These are phyloP conservation scores for Colletotrichum musicola DNA, from an alignment of 2,329 filamentous ascomycete species.

Conservation along the genomic window DNA sequence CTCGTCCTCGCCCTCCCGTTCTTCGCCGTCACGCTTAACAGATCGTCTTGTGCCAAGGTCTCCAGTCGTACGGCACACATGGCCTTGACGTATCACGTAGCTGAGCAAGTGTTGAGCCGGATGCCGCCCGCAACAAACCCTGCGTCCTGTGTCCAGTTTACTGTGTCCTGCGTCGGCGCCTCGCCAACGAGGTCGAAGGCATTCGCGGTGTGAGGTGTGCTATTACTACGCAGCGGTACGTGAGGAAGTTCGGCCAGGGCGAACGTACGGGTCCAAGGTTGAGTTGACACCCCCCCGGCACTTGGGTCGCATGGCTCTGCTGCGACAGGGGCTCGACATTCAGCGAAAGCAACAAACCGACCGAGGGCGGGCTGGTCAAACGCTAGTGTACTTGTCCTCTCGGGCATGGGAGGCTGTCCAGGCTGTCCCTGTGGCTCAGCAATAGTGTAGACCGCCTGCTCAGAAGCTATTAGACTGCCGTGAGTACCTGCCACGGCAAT, in stretches of 20 bases:
- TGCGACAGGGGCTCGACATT: constrained; percentile 28
- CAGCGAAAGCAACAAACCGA: constrained; percentile 27
- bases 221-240: constrained; percentile 6
- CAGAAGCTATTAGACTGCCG: neutral
- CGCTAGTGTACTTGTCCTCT: constrained; percentile 27
- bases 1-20: too few relatives aligned
- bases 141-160: neutral
- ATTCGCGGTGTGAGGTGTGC: constrained; percentile 29
- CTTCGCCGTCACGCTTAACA: too few relatives aligned
- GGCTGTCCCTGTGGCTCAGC: constrained; percentile 36
- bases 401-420: constrained; percentile 27
- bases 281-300: constrained; percentile 30
- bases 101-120: neutral
- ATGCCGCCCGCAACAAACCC: constrained; percentile 12
- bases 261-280: constrained; percentile 26
- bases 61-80: neutral
- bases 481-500: too few relatives aligned
- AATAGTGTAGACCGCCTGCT: constrained; percentile 32
- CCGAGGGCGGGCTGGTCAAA: constrained; percentile 33
- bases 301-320: constrained; percentile 37
- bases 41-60: neutral
- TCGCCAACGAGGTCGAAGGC: constrained; percentile 25
- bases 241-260: neutral
- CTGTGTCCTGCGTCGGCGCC: constrained; percentile 1
- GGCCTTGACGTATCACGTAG: neutral